Percentiles rank a stretch among this genome's conserved stretches.
These are phyloP conservation scores for Aspergillus eucalypticola DNA, from an alignment of 2,329 filamentous ascomycete species.

Conservation along the genomic window DNA sequence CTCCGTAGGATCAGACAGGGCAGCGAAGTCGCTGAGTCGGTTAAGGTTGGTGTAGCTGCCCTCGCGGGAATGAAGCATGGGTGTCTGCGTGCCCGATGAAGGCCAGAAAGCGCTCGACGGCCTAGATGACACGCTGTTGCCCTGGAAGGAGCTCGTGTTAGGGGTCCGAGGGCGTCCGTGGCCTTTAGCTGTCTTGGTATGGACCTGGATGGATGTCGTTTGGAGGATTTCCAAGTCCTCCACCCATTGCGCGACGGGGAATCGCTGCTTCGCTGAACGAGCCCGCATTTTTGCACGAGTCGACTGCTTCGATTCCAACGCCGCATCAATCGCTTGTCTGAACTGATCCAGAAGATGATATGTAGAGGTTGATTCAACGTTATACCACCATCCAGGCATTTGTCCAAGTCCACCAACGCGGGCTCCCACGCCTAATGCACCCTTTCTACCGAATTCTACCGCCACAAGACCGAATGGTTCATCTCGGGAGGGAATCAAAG, in stretches of 20 bases:
- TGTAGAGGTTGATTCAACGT: slow-evolving; percentile 63
- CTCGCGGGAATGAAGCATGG: slow-evolving; percentile 26
- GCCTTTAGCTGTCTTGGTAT: slow-evolving; percentile 44
- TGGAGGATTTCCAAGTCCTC: slow-evolving; percentile 64
- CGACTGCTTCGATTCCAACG: slow-evolving; percentile 57
- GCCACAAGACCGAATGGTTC: slow-evolving; percentile 68
- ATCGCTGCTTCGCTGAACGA: slow-evolving; percentile 63
- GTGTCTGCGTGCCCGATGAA: slow-evolving; percentile 27
- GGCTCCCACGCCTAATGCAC: slow-evolving; percentile 65
- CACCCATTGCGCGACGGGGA: slow-evolving; percentile 67
- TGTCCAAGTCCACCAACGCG: slow-evolving; percentile 65
- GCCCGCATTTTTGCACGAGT: slow-evolving; percentile 64
- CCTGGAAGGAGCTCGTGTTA: slow-evolving; percentile 38
- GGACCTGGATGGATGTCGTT: slow-evolving; percentile 58
- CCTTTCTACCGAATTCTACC: slow-evolving; percentile 67
- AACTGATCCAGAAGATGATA: slow-evolving; percentile 65
- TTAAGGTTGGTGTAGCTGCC: slow-evolving; percentile 27
- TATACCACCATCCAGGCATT: slow-evolving; percentile 74
- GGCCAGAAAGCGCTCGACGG: slow-evolving; percentile 22
- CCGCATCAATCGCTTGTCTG: slow-evolving; percentile 61
- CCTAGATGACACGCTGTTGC: slow-evolving; percentile 22
- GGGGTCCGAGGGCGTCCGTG: slow-evolving; percentile 32
- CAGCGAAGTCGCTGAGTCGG: slow-evolving; percentile 28
- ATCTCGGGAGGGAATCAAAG: slow-evolving; percentile 66
- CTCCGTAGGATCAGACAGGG: slow-evolving; percentile 30